Conservation (phyloP, 2,329 filamentous ascomycete genomes). For the Colletotrichum sp. region DNA sequence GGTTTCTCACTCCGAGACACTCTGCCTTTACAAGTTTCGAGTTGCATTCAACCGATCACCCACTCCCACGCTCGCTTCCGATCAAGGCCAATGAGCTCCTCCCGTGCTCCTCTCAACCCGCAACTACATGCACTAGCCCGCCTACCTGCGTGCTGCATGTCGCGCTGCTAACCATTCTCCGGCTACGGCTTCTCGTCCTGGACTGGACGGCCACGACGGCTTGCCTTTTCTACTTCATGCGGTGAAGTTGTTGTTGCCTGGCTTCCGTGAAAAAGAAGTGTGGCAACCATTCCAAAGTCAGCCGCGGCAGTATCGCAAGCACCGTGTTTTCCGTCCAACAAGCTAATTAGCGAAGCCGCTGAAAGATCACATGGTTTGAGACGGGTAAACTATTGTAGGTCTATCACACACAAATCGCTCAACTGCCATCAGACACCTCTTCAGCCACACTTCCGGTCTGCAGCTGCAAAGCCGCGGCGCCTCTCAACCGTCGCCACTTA, state of each 20-base stretch:
- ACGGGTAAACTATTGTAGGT: background rate
- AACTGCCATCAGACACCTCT: background rate
- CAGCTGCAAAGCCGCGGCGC: conserved; percentile 32
- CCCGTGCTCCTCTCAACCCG: background rate
- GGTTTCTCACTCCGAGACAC: background rate
- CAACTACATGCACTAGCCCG: conserved; percentile 1
- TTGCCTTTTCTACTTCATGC: background rate
- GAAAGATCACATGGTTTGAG: background rate
- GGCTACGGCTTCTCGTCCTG: background rate
- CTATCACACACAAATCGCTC: background rate
- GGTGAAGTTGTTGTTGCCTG: background rate
- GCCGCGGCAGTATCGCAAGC: background rate
- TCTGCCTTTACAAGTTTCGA: background rate
- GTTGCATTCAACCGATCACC: background rate
- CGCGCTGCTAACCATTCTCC: background rate
- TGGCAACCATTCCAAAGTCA: background rate
- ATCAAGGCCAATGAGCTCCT: background rate
- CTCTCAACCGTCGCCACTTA: conserved; percentile 50
- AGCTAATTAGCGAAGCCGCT: background rate
- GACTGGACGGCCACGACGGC: background rate
- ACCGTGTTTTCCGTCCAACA: background rate
- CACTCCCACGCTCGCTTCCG: background rate
- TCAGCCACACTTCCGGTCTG: background rate
- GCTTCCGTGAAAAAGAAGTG: background rate
- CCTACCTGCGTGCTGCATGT: background rate